phyloP scores from a whole-genome alignment of 345 rosid genomes.

The Ceriops zippeliana region DNA sequence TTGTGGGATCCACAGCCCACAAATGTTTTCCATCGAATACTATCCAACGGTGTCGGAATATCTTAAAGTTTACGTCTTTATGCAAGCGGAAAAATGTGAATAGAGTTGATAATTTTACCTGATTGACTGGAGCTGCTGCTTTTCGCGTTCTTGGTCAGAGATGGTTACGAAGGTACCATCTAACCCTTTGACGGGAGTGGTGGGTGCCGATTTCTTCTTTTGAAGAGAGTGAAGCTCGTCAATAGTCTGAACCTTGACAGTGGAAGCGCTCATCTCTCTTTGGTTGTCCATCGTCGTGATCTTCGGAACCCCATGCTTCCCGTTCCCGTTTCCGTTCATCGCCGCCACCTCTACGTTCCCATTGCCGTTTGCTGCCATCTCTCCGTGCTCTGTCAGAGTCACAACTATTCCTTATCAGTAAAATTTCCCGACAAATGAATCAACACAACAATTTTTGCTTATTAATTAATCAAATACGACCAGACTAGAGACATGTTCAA shows the following conservation, averaged over 20 bases:
- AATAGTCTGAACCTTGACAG: conserved; percentile 79
- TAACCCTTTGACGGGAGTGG: conserved; percentile 53
- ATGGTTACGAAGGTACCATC: conserved; percentile 41
- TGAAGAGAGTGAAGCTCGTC: conserved; percentile 96
- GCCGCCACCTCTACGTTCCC: conserved; percentile 22
- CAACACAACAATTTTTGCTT: no score
- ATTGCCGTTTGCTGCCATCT: conserved; percentile 40
- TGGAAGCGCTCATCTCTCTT: conserved; percentile 40
- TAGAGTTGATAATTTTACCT: conserved; percentile 35
- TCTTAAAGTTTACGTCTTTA: no score
- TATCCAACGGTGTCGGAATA: no score
- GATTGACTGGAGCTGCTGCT: conserved; percentile 90
- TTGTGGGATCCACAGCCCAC: no score
- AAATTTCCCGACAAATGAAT: no score
- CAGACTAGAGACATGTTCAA: background rate
- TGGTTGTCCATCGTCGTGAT: conserved; percentile 45
- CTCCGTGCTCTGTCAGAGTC: background rate
- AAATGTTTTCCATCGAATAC: no score
- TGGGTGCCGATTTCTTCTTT: conserved; percentile 80
- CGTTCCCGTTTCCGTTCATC: conserved; percentile 3
- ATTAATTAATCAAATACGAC: background rate
- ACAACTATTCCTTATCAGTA: no score
- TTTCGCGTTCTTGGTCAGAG: conserved; percentile 74
- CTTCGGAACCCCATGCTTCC: conserved; percentile 42
- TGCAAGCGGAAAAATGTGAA: background rate